These are phyloP conservation scores for Barnettozyma californica DNA, from an alignment of 805 yeast genomes.

Conservation along the genomic window DNA sequence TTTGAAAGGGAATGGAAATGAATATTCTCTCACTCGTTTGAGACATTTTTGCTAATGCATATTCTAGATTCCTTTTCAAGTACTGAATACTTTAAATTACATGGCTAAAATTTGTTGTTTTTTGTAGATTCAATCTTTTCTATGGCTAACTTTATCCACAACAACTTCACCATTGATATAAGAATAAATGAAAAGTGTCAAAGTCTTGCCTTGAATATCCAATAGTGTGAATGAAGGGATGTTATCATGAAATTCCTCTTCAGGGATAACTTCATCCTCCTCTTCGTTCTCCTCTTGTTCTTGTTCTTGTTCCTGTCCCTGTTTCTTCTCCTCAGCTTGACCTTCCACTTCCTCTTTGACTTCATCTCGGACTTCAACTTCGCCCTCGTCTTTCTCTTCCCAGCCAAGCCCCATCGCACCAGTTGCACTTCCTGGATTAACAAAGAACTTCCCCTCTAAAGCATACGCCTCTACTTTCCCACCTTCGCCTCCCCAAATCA, in stretches of 20 bases:
- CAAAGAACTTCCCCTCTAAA: slow-evolving; percentile 84
- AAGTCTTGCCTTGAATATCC: slow-evolving; percentile 74
- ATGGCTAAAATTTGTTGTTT: background rate
- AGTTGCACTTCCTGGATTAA: slow-evolving; percentile 96
- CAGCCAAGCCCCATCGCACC: slow-evolving; percentile 77
- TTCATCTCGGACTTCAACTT: slow-evolving; percentile 27
- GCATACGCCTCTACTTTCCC: slow-evolving; percentile 92
- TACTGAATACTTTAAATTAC: background rate
- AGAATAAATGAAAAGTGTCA: slow-evolving; percentile 83
- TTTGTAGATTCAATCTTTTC: slow-evolving; percentile 34
- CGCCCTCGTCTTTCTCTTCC: slow-evolving; percentile 40
- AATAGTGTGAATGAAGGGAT: slow-evolving; percentile 85
- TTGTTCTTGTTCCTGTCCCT: slow-evolving; percentile 5
- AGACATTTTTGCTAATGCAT: slow-evolving; percentile 9
- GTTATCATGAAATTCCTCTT: slow-evolving; percentile 20
- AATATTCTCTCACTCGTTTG: background rate
- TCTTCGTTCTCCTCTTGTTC: slow-evolving; percentile 15
- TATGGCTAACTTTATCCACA: slow-evolving; percentile 78
- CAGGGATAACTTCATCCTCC: slow-evolving; percentile 20
- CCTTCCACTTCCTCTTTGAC: slow-evolving; percentile 17
- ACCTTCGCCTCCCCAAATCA: slow-evolving; percentile 92
- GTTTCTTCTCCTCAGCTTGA: slow-evolving; percentile 5
- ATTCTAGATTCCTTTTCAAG: slow-evolving; percentile 5
- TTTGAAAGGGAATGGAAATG: background rate
- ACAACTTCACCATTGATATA: slow-evolving; percentile 76